Evolutionary conservation across 805 yeast species (phyloP), one percentile per base, ranked within the genome.

Genomic region (Candida yuanshanica): DNA sequence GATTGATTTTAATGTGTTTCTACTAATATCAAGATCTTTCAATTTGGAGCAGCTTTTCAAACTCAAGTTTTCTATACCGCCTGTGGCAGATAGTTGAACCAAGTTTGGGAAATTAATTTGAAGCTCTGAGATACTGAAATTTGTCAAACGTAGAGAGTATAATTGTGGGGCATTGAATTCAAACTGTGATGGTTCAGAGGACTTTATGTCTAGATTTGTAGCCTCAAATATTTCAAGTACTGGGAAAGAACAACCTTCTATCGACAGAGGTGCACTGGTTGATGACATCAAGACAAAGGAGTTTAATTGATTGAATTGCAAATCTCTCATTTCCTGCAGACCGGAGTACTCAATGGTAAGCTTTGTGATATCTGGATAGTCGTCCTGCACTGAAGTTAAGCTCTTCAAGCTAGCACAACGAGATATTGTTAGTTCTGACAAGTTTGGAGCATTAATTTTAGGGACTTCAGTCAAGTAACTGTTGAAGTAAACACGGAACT

Each of bases 311-410:
- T 37, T 22, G 5, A 47, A 37, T 5, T 21, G 12, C 5, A 49
- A 21, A 10, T 27, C 36, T 2, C 6, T 20, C 26, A 49, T 25
- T 14, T 35, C 36, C 4, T 35, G 34, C 9, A 49, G 25, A 7
- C 43, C 50, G 17, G 46, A 47, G 24, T 47, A 47, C 20, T 49
- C 50, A 21, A 47, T 25, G 3, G 20, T n/a, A 11, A 47, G 35
- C 2, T 33, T 33, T 13, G 35, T 36, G 7, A 49, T 25, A 12
- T 35, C 25, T 16, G 51, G 46, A 24, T 49, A 49, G 20, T 34
- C 21, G 32, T 7, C 18, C 7, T 39, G 36, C 25, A 10, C 38
- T 20, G 20, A 17, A 6, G 16, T 36, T 11, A 27, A 40, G 26
- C 34, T 39, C 36, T 5, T 32, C 20, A 49, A 37, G 10, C 43